These are phyloP conservation scores for Elaeagnus macrophylla DNA, from an alignment of 306 rosid species.

Conservation along the genomic window DNA sequence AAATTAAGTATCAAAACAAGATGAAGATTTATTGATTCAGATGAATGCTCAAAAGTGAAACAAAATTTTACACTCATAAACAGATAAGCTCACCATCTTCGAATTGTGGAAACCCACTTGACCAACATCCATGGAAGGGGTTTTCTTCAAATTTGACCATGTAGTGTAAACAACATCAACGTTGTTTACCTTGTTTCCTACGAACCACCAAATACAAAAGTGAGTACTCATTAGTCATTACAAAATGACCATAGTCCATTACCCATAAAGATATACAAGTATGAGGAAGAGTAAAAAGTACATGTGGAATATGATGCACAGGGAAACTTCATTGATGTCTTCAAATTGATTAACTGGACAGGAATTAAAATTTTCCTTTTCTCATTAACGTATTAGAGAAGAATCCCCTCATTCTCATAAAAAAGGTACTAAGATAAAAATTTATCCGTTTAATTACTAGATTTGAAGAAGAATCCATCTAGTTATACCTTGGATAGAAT, in stretches of 20 bases:
- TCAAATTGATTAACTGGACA: no score
- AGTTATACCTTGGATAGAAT: constrained; percentile 82
- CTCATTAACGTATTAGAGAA: no score
- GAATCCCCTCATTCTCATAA: no score
- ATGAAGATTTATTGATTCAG: constrained; percentile 18
- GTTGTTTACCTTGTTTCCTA: constrained; percentile 93
- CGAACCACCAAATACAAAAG: constrained; percentile 10
- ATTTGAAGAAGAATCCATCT: constrained; percentile 4
- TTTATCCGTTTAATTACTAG: neutral
- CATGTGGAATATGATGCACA: neutral
- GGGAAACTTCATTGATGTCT: no score
- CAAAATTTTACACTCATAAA: constrained; percentile 1
- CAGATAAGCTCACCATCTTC: constrained; percentile 49
- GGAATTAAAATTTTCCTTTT: no score
- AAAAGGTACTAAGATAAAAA: no score
- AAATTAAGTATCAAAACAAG: constrained; percentile 18
- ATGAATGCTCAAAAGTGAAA: constrained; percentile 12
- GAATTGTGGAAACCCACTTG: constrained; percentile 90
- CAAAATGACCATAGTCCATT: constrained; percentile 1
- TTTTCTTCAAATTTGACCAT: constrained; percentile 95
- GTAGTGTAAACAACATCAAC: constrained; percentile 94
- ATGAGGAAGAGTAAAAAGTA: neutral
- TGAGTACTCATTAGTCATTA: constrained; percentile 7
- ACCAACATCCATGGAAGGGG: constrained; percentile 96
- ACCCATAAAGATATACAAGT: neutral